Evolutionary conservation across 2,329 filamentous ascomycete genomes (phyloP).

Genomic region (Didymella sp.): DNA sequence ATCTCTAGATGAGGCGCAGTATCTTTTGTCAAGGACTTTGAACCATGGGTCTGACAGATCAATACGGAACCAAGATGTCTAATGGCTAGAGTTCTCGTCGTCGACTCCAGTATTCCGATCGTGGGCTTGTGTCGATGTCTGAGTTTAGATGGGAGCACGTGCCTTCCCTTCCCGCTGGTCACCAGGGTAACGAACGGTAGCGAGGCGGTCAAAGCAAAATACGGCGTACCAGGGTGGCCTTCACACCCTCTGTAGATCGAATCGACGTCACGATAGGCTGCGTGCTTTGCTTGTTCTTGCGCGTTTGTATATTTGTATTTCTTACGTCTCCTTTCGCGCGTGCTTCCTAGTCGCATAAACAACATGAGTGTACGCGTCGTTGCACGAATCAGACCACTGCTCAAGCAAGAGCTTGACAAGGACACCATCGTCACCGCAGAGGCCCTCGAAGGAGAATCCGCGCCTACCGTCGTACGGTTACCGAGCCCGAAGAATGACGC

Average conservation of each 20-base stretch:
- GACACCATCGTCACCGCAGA: constrained; percentile 81
- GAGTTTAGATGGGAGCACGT: constrained; percentile 21
- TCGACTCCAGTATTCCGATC: neutral
- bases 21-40: neutral
- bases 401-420: constrained; percentile 83
- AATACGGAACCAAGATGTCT: neutral
- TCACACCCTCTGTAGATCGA: constrained; percentile 22
- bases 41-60: neutral
- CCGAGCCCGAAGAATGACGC: constrained; percentile 91
- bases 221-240: constrained; percentile 20
- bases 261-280: constrained; percentile 41
- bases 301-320: constrained; percentile 32
- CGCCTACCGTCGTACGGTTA: constrained; percentile 76
- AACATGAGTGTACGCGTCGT: constrained; percentile 78
- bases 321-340: constrained; percentile 19
- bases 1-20: neutral
- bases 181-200: constrained; percentile 7
- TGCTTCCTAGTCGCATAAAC: constrained; percentile 20
- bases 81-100: neutral
- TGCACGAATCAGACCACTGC: constrained; percentile 85
- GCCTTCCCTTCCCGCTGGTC: constrained; percentile 7
- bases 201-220: constrained; percentile 20
- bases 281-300: constrained; percentile 43
- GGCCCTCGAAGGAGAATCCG: constrained; percentile 49
- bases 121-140: neutral